These are phyloP conservation scores for Globisporangium alternatum DNA, from an alignment of 352 stramenopile genomes.

Conservation along the genomic window DNA sequence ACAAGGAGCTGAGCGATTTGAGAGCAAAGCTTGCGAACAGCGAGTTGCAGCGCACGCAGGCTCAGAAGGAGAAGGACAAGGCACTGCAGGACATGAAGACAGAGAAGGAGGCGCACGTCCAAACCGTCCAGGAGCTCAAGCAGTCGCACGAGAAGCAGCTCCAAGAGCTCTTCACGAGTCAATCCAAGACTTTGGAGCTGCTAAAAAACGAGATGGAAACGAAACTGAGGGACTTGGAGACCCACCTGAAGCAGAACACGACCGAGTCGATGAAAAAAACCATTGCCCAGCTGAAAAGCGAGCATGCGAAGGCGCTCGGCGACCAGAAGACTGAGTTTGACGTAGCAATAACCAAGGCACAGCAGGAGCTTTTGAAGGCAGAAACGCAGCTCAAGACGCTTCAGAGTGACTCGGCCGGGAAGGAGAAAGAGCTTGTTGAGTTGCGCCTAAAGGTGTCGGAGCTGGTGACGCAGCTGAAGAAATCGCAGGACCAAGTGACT, in stretches of 20 bases:
- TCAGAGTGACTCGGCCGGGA: background rate
- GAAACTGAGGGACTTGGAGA: slow-evolving; percentile 23
- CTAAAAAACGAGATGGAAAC: slow-evolving; percentile 18
- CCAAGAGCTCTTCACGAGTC: slow-evolving; percentile 14
- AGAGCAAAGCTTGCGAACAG: slow-evolving; percentile 14
- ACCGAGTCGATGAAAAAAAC: slow-evolving; percentile 16
- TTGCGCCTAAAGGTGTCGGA: slow-evolving; percentile 19
- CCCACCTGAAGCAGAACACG: slow-evolving; percentile 14
- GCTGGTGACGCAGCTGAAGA: slow-evolving; percentile 18
- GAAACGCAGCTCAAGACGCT: slow-evolving; percentile 17
- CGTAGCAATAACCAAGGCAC: background rate
- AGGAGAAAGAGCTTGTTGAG: slow-evolving; percentile 19
- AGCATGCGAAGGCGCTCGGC: slow-evolving; percentile 3
- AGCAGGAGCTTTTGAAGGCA: slow-evolving; percentile 11
- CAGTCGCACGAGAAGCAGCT: slow-evolving; percentile 26
- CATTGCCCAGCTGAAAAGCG: slow-evolving; percentile 7
- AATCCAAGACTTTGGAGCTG: slow-evolving; percentile 20
- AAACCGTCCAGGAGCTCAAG: slow-evolving; percentile 14
- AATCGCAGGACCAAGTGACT: slow-evolving; percentile 28
- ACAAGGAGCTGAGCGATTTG: slow-evolving; percentile 19
- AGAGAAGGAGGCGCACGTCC: slow-evolving; percentile 9
- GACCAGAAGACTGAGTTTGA: slow-evolving; percentile 6
- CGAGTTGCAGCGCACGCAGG: slow-evolving; percentile 18
- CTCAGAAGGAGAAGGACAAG: slow-evolving; percentile 23
- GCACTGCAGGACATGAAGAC: slow-evolving; percentile 7